These are phyloP conservation scores for Pachysandra terminalis DNA, from an alignment of 164 flowering plant genomes.

Conservation along the genomic window DNA sequence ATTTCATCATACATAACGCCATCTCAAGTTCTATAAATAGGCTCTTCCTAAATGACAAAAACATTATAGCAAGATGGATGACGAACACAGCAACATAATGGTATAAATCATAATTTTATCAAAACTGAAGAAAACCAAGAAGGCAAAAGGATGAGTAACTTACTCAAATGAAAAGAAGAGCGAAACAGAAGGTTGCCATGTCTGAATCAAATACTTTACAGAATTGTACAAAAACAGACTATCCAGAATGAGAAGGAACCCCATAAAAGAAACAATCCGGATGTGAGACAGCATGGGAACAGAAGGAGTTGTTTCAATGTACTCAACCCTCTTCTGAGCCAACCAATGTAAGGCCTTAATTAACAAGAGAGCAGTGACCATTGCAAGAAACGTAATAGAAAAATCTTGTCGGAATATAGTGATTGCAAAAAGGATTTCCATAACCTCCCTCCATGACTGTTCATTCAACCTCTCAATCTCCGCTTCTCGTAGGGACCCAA, in stretches of 20 bases:
- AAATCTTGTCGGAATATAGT: constrained; percentile 97
- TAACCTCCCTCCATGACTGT: constrained; percentile 96
- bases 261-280: constrained; percentile 87
- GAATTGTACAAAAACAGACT: constrained; percentile 66
- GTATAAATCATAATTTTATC: not conserved
- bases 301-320: constrained; percentile 94
- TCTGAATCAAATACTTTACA: constrained; percentile 53
- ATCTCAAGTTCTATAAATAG: not conserved
- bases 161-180: constrained; percentile 98
- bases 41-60: not conserved
- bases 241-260: constrained; percentile 77
- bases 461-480: constrained; percentile 99
- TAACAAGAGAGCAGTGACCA: constrained; percentile 80
- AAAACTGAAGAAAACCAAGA: not conserved
- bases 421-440: constrained; percentile 95
- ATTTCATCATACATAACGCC: not conserved
- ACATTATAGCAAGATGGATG: not conserved
- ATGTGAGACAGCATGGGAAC: constrained; percentile 75
- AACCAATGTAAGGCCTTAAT: constrained; percentile 97
- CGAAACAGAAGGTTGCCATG: constrained; percentile 81
- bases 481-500: constrained; percentile 88
- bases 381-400: constrained; percentile 75
- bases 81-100: not conserved
- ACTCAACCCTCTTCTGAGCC: constrained; percentile 97
- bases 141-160: constrained; percentile 27